Evolutionary conservation across 768 basidiomycete species (phyloP).

Genomic region (Psilocybe cubensis): DNA sequence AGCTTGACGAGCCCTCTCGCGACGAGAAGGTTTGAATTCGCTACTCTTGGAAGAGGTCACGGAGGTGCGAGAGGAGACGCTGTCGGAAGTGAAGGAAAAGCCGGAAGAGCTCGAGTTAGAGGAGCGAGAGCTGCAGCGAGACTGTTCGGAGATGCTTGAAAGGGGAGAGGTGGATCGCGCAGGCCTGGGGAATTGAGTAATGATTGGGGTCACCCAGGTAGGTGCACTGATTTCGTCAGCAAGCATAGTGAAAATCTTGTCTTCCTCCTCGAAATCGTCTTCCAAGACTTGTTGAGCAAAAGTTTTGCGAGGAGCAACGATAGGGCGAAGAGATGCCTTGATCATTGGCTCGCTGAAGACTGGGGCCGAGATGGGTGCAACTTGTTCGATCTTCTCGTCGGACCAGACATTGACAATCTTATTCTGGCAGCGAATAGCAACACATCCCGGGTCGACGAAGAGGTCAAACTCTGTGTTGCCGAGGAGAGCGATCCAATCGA

Average conservation of each 20-base stretch:
- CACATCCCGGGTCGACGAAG: slow-evolving; percentile 79
- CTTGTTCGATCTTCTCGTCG: slow-evolving; percentile 43
- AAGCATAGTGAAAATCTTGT: slow-evolving; percentile 75
- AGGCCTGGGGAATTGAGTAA: slow-evolving; percentile 59
- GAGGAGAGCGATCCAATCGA: slow-evolving; percentile 75
- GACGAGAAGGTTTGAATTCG: slow-evolving; percentile 59
- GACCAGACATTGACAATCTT: slow-evolving; percentile 72
- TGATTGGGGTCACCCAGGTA: slow-evolving; percentile 69
- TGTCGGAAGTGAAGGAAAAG: slow-evolving; percentile 58
- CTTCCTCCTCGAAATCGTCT: slow-evolving; percentile 72
- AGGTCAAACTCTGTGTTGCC: slow-evolving; percentile 77
- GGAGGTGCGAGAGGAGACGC: slow-evolving; percentile 49
- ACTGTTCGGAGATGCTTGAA: slow-evolving; percentile 62
- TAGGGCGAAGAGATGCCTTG: slow-evolving; percentile 9
- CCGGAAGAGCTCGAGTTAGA: slow-evolving; percentile 67
- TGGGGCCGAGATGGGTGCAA: slow-evolving; percentile 23
- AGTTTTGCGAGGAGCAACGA: slow-evolving; percentile 48
- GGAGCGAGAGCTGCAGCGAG: slow-evolving; percentile 73
- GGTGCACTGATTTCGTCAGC: slow-evolving; percentile 71
- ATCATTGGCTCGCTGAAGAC: slow-evolving; percentile 23
- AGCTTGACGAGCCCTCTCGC: slow-evolving; percentile 69
- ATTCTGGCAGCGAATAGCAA: slow-evolving; percentile 63
- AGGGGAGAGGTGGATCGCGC: slow-evolving; percentile 59
- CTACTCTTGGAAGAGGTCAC: slow-evolving; percentile 36
- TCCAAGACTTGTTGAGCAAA: slow-evolving; percentile 76